These are phyloP conservation scores for Agaricus blazei DNA, from an alignment of 768 basidiomycete genomes.

Conservation along the genomic window DNA sequence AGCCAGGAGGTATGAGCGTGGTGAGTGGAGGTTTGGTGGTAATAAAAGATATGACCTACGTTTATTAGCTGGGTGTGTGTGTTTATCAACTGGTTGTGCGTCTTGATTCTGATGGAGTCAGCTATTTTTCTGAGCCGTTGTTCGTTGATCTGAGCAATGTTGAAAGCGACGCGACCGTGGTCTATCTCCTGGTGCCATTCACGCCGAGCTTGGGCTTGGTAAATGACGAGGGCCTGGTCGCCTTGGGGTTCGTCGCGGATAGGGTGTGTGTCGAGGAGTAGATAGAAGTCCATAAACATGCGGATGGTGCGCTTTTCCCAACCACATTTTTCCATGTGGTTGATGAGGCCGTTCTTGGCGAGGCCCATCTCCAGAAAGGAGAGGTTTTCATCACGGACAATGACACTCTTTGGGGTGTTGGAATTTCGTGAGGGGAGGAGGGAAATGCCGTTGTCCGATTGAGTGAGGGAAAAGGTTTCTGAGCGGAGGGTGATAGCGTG, in stretches of 20 bases:
- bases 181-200: slow-evolving; percentile 12
- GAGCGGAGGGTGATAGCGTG: neutral
- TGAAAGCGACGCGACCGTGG: neutral
- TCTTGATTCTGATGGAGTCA: no score
- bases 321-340: neutral
- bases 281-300: neutral
- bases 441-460: neutral
- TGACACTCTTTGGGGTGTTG: neutral
- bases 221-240: slow-evolving; percentile 4
- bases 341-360: neutral
- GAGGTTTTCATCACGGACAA: neutral
- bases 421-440: neutral
- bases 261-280: neutral
- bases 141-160: no score
- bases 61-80: no score
- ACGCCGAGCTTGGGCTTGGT: slow-evolving; percentile 9
- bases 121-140: no score
- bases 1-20: no score
- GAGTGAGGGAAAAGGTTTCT: neutral
- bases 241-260: neutral
- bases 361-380: neutral
- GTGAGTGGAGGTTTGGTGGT: no score
- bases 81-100: no score
- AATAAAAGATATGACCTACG: no score
- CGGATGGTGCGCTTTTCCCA: neutral